Percentiles rank a stretch among this genome's conserved stretches.
Evolutionary conservation across 495 filamentous ascomycete genomes (phyloP).

Genomic region (Xylaria acuta): DNA sequence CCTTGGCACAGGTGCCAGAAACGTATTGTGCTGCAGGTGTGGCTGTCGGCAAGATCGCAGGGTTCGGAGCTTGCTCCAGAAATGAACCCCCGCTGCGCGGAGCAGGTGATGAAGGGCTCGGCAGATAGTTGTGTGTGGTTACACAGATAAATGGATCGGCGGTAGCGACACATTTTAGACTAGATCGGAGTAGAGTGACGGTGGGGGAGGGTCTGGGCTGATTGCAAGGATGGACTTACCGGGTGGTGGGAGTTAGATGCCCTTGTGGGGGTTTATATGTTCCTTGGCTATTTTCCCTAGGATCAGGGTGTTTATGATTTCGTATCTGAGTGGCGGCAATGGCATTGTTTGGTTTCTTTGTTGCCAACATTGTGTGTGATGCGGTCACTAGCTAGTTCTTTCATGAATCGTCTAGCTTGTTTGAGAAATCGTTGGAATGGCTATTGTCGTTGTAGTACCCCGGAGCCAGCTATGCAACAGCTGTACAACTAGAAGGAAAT

Average conservation of each 20-base stretch:
- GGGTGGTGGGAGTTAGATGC: neutral
- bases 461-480: neutral
- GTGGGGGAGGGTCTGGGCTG: neutral
- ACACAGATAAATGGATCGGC: conserved; percentile 19
- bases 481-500: no score
- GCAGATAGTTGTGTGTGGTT: conserved; percentile 13
- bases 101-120: neutral
- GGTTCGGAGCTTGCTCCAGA: neutral
- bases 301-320: neutral
- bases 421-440: neutral
- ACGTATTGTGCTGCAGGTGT: conserved; percentile 17
- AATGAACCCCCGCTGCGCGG: neutral
- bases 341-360: neutral
- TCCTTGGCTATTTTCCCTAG: neutral
- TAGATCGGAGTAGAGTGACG: neutral
- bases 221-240: neutral
- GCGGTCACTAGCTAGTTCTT: neutral
- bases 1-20: neutral
- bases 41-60: neutral
- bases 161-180: conserved; percentile 24
- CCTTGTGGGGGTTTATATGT: neutral
- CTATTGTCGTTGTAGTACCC: neutral
- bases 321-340: neutral
- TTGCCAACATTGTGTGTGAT: neutral
- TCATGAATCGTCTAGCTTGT: neutral